Evolutionary conservation across 345 rosid species (phyloP).

Genomic region (Hibiscus tridactylites): DNA sequence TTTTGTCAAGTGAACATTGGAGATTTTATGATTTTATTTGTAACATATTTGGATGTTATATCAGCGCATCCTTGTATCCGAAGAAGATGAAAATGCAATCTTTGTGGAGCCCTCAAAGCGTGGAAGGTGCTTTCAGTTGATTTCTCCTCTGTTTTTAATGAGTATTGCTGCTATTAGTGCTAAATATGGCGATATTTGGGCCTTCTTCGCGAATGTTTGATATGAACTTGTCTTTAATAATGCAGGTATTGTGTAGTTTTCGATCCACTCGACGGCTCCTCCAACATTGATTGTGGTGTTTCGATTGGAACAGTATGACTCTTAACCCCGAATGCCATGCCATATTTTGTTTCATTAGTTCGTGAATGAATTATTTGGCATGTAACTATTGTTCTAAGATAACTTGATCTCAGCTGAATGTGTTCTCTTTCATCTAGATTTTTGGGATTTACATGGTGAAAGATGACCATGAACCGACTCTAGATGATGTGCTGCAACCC

Average conservation of each 20-base stretch:
- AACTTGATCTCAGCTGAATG: background rate
- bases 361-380: no score
- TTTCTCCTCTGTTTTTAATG: background rate
- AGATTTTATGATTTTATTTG: background rate
- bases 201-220: no score
- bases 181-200: background rate
- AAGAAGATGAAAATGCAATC: background rate
- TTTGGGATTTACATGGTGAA: background rate
- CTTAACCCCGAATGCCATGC: no score
- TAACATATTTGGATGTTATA: background rate
- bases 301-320: background rate
- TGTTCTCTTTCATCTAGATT: background rate
- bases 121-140: background rate
- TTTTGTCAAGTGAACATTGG: background rate
- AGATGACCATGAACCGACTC: constrained; percentile 58
- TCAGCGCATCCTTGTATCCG: no score
- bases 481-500: constrained; percentile 81
- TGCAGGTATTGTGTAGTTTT: background rate
- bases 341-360: background rate
- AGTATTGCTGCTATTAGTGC: background rate
- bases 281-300: background rate
- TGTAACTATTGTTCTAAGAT: background rate
- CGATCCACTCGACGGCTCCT: background rate
- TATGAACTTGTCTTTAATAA: background rate
- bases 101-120: background rate